A percentile compares a stretch with the other conserved stretches of the same genome.
Conservation (phyloP, 164 flowering plant species). For the Berberis vulgaris region DNA sequence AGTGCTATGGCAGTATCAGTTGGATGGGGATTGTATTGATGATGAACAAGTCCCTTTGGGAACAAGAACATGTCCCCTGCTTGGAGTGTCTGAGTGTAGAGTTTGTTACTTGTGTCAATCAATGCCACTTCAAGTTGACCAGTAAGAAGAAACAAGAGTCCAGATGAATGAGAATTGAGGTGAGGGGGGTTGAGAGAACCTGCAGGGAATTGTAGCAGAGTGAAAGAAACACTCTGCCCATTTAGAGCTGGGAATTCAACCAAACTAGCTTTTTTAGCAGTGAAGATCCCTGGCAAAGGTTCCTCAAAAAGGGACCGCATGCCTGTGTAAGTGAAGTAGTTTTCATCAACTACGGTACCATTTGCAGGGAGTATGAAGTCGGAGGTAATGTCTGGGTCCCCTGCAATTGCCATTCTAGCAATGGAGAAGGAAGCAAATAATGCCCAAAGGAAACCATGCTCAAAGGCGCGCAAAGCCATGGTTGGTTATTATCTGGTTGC, state of each 20-base stretch:
- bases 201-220: conserved; percentile 15
- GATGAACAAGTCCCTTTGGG: conserved; percentile 21
- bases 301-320: conserved; percentile 5
- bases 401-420: neutral
- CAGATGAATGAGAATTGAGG: conserved; percentile 15
- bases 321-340: conserved; percentile 14
- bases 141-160: conserved; percentile 7
- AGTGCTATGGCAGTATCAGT: conserved; percentile 11
- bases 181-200: conserved; percentile 19
- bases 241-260: conserved; percentile 15
- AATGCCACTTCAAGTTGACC: conserved; percentile 19
- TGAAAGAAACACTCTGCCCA: conserved; percentile 18
- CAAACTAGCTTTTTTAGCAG: conserved; percentile 15
- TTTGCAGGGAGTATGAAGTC: conserved; percentile 6
- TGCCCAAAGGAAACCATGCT: neutral
- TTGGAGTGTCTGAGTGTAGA: conserved; percentile 16
- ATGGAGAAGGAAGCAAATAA: conserved; percentile 1
- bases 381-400: neutral
- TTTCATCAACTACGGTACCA: conserved; percentile 1
- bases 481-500: no score
- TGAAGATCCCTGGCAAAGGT: conserved; percentile 4
- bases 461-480: conserved; percentile 5
- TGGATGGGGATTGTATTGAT: conserved; percentile 14
- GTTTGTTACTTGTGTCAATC: conserved; percentile 16
- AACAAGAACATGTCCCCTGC: conserved; percentile 23